phyloP scores from a whole-genome alignment of 495 filamentous ascomycete genomes.

The Penicillium ochrochloron region DNA sequence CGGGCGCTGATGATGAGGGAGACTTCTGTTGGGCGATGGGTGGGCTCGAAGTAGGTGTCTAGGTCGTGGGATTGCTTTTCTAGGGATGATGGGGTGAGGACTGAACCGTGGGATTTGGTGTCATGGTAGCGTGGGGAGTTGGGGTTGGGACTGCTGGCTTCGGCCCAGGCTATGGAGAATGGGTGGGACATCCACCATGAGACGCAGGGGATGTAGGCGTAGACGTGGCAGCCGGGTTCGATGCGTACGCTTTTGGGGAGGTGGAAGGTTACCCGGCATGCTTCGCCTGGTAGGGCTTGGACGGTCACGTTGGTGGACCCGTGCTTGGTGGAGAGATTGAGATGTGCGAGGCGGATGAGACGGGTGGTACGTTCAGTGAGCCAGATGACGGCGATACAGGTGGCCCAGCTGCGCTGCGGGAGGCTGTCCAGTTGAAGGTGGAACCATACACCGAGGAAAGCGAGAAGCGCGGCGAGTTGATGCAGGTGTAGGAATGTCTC shows the following conservation, averaged over 20 bases:
- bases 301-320: conserved; percentile 50
- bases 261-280: conserved; percentile 67
- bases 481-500: conserved; percentile 84
- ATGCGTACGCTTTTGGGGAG: conserved; percentile 77
- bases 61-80: conserved; percentile 49
- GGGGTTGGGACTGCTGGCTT: conserved; percentile 32
- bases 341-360: conserved; percentile 58
- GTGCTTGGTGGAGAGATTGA: conserved; percentile 55
- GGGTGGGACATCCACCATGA: conserved; percentile 71
- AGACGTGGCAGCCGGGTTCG: conserved; percentile 78
- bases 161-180: conserved; percentile 61
- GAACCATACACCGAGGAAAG: conserved; percentile 69
- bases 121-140: conserved; percentile 21
- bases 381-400: conserved; percentile 67
- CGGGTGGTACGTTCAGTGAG: conserved; percentile 63
- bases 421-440: conserved; percentile 68
- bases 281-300: conserved; percentile 58
- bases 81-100: conserved; percentile 32
- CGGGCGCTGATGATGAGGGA: conserved; percentile 79
- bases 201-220: conserved; percentile 77
- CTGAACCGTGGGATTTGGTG: conserved; percentile 13
- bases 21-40: conserved; percentile 57
- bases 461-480: conserved; percentile 66
- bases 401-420: conserved; percentile 64
- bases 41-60: conserved; percentile 28